Percentiles rank a stretch among this genome's conserved stretches.
Conservation (phyloP, 441 rosid genomes). For the Macaranga tanarius region DNA sequence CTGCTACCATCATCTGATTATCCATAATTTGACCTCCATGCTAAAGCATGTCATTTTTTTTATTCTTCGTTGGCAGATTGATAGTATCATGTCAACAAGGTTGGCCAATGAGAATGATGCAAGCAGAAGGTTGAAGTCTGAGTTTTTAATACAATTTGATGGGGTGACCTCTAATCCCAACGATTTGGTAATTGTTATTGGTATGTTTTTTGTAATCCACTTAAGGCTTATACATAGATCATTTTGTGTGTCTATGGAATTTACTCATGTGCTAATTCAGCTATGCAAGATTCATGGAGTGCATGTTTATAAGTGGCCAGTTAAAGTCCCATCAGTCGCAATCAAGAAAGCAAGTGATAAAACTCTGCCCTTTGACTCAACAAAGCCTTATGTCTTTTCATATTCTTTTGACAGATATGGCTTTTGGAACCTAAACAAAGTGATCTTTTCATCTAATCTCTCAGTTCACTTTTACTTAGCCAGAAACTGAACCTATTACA, state of each 20-base stretch:
- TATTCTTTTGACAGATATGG: background rate
- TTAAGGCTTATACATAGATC: background rate
- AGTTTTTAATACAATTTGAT: conserved; percentile 89
- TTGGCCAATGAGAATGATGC: conserved; percentile 82
- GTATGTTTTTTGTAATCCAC: conserved; percentile 38
- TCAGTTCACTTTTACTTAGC: background rate
- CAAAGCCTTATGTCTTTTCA: background rate
- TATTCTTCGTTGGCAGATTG: conserved; percentile 54
- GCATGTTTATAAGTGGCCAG: too few species aligned
- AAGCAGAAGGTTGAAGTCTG: conserved; percentile 90
- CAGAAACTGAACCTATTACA: background rate
- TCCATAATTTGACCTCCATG: background rate
- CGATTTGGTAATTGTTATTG: conserved; percentile 86
- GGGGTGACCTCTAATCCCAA: conserved; percentile 84
- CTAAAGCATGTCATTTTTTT: conserved; percentile 9
- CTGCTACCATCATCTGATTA: background rate
- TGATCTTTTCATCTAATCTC: background rate
- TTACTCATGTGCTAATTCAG: background rate
- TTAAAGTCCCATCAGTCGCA: background rate
- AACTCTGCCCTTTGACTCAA: background rate
- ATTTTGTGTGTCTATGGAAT: background rate
- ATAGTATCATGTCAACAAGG: conserved; percentile 91
- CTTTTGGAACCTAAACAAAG: conserved; percentile 2
- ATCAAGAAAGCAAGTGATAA: conserved; percentile 1
- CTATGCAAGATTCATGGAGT: background rate